Evolutionary conservation across 768 basidiomycete species (phyloP).

Genomic region (Cyclocybe cylindracea): DNA sequence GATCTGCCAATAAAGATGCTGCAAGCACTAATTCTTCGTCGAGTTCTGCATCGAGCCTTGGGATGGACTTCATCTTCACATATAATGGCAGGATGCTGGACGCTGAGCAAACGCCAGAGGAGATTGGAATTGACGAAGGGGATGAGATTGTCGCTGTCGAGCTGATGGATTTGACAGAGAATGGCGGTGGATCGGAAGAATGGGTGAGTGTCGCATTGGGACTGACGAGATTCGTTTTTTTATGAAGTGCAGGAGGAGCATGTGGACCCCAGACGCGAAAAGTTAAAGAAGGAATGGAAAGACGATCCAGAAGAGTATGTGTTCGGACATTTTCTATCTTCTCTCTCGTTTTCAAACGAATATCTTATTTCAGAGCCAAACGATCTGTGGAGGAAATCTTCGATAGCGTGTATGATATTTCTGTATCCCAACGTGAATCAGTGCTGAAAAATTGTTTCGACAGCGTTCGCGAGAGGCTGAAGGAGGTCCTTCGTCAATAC

Average conservation of each 20-base stretch:
- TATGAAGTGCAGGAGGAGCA: constrained; percentile 55
- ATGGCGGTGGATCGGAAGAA: constrained; percentile 56
- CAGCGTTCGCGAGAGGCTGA: constrained; percentile 84
- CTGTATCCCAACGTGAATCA: too few relatives aligned
- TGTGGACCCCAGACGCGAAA: constrained; percentile 63
- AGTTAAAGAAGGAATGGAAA: constrained; percentile 80
- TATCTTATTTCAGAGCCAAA: constrained; percentile 51
- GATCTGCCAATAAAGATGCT: constrained; percentile 51
- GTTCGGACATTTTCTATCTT: neutral
- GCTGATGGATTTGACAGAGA: constrained; percentile 86
- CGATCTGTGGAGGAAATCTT: constrained; percentile 82
- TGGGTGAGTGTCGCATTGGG: constrained; percentile 45
- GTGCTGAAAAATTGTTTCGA: neutral
- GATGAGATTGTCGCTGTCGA: constrained; percentile 91
- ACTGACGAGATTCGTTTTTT: neutral
- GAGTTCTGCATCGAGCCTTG: constrained; percentile 35
- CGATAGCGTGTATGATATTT: constrained; percentile 70
- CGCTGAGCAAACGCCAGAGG: constrained; percentile 82
- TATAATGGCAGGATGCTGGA: constrained; percentile 81
- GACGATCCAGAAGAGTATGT: constrained; percentile 74
- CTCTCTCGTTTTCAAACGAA: constrained; percentile 5
- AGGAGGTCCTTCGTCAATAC: constrained; percentile 85
- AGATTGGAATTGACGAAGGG: constrained; percentile 83
- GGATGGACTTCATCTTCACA: constrained; percentile 84
- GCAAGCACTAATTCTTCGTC: constrained; percentile 45